Conservation (phyloP, 805 yeast species). For the Candida morakotiae region DNA sequence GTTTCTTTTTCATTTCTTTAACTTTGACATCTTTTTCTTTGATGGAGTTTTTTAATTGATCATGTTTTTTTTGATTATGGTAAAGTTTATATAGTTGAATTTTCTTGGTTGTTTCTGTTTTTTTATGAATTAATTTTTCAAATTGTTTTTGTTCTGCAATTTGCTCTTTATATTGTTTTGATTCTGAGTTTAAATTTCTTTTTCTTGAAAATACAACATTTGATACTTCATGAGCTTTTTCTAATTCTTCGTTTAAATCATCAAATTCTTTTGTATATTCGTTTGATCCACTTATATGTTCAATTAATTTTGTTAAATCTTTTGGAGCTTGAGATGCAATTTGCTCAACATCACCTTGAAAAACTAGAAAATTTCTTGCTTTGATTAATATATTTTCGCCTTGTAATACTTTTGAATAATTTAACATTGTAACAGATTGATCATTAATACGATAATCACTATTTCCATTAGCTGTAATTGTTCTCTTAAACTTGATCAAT, state of each 20-base stretch:
- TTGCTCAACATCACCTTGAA: constrained; percentile 95
- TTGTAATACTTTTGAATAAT: constrained; percentile 64
- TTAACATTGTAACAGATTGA: constrained; percentile 53
- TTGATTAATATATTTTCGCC: constrained; percentile 78
- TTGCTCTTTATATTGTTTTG: constrained; percentile 75
- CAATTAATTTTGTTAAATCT: constrained; percentile 72
- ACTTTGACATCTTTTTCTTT: constrained; percentile 33
- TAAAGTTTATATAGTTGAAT: constrained; percentile 62
- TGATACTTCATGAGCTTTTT: constrained; percentile 59
- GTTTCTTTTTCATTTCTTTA: constrained; percentile 25
- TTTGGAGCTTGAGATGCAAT: constrained; percentile 82
- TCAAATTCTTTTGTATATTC: constrained; percentile 70
- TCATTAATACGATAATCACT: constrained; percentile 69
- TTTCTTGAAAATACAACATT: constrained; percentile 63
- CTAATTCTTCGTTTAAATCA: constrained; percentile 55
- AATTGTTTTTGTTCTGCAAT: constrained; percentile 66
- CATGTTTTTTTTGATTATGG: constrained; percentile 48
- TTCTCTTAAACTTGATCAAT: constrained; percentile 57
- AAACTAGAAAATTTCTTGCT: constrained; percentile 88
- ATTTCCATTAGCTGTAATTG: constrained; percentile 53
- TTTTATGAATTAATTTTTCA: constrained; percentile 50
- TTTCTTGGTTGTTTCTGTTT: constrained; percentile 40
- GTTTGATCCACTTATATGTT: constrained; percentile 77
- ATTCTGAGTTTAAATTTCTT: constrained; percentile 67
- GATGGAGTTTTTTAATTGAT: constrained; percentile 29